These are phyloP conservation scores for Magnolia kwangsiensis DNA, from an alignment of 164 flowering plant genomes.

Conservation along the genomic window DNA sequence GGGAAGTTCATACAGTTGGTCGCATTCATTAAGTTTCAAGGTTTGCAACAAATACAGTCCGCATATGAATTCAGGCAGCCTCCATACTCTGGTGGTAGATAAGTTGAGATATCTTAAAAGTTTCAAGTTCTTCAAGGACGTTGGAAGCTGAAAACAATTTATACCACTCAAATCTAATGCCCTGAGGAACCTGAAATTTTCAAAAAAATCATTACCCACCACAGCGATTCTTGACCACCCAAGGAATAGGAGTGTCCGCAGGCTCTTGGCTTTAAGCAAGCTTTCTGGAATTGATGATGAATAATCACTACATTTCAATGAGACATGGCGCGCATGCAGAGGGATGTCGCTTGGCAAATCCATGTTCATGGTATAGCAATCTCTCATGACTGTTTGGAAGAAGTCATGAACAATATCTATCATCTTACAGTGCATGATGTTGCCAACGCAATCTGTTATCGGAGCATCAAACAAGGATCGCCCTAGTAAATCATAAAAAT, in stretches of 20 bases:
- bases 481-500: slow-evolving; percentile 6
- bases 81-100: not conserved
- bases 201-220: not conserved
- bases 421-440: slow-evolving; percentile 3
- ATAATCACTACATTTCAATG: not conserved
- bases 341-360: not conserved
- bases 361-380: not conserved
- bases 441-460: not conserved
- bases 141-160: not conserved
- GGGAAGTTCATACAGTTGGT: not conserved
- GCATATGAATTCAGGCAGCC: not conserved
- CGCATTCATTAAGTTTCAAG: not conserved
- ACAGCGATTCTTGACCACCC: not conserved
- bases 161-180: not conserved
- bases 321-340: not conserved
- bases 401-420: slow-evolving; percentile 9
- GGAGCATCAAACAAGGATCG: slow-evolving; percentile 8
- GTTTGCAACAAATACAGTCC: not conserved
- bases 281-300: not conserved
- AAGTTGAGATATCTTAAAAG: not conserved
- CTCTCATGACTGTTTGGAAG: not conserved
- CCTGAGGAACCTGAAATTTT: not conserved
- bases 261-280: not conserved
- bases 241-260: not conserved
- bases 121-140: not conserved